A percentile compares a stretch with the other conserved stretches of the same genome.
These are phyloP conservation scores for Mycosphaerella sp. DNA, from an alignment of 2,329 filamentous ascomycete genomes.

Conservation along the genomic window DNA sequence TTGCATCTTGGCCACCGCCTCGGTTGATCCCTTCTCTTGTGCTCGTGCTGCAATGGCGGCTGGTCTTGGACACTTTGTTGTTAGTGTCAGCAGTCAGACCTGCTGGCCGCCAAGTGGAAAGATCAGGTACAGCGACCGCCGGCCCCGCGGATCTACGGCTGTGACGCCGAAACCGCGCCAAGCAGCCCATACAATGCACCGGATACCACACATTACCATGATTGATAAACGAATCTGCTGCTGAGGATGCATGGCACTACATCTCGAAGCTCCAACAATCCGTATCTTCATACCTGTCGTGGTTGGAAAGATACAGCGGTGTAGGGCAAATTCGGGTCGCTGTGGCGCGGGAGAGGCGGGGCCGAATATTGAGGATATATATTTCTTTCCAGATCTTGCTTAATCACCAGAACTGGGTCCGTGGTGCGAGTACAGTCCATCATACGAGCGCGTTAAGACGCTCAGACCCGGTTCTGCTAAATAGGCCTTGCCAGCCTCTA, in stretches of 20 bases:
- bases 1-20: no score
- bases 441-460: neutral
- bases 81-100: no score
- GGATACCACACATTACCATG: neutral
- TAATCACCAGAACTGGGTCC: neutral
- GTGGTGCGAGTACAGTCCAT: neutral
- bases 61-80: no score
- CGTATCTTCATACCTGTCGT: neutral
- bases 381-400: neutral
- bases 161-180: neutral
- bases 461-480: neutral
- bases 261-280: neutral
- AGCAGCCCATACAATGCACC: neutral
- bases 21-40: no score
- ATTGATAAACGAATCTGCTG: neutral
- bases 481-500: neutral
- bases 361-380: neutral
- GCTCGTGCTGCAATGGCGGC: no score
- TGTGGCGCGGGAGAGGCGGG: no score
- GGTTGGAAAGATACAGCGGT: neutral
- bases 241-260: neutral
- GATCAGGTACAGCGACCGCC: neutral
- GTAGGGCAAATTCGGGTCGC: neutral
- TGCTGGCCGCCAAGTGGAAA: neutral
- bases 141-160: neutral